Conservation (phyloP, 1,139 yeast genomes). For the Casaregolazyma lundiana region DNA sequence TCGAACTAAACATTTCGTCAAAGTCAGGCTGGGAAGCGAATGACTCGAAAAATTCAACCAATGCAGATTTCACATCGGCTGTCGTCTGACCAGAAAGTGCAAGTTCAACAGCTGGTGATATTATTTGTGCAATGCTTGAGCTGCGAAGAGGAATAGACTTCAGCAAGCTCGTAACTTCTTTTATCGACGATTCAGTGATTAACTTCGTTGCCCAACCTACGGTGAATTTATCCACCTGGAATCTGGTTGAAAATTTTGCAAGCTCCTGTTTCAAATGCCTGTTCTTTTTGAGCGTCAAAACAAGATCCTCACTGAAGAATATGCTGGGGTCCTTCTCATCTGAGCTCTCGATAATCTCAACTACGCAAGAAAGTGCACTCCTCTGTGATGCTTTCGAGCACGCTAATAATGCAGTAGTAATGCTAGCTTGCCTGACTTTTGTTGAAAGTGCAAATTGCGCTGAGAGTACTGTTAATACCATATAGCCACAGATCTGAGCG, state of each 20-base stretch:
- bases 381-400: conserved; percentile 36
- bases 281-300: conserved; percentile 23
- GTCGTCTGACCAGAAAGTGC: conserved; percentile 1
- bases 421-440: conserved; percentile 62
- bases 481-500: conserved; percentile 77
- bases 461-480: conserved; percentile 70
- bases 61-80: conserved; percentile 11
- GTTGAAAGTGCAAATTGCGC: conserved; percentile 65
- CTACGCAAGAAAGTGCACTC: conserved; percentile 37
- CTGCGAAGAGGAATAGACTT: conserved; percentile 6
- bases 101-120: background rate
- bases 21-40: conserved; percentile 38
- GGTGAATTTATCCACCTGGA: conserved; percentile 30
- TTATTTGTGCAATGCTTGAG: background rate
- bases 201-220: conserved; percentile 28
- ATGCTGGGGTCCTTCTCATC: conserved; percentile 10
- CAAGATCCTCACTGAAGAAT: conserved; percentile 17
- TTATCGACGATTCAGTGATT: conserved; percentile 20
- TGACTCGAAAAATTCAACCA: conserved; percentile 22
- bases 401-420: conserved; percentile 56
- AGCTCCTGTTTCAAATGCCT: conserved; percentile 25
- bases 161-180: background rate
- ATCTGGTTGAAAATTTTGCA: conserved; percentile 25
- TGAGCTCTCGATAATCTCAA: conserved; percentile 31
- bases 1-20: conserved; percentile 39